Conservation (phyloP, 164 flowering plant species). For the Vitis cinerea region DNA sequence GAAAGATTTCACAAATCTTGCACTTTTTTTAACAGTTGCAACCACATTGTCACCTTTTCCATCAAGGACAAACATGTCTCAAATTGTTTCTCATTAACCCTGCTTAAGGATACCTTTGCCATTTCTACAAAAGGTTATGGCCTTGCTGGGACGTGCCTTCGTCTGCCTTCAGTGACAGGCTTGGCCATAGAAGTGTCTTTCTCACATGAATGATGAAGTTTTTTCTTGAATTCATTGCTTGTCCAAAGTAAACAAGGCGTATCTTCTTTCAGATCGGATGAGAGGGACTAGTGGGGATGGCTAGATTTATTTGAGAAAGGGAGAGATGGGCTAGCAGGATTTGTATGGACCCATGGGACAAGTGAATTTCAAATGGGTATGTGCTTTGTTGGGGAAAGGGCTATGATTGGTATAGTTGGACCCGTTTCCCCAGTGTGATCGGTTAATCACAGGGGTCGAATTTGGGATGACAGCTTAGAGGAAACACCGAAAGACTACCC, state of each 20-base stretch:
- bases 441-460: background rate
- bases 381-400: slow-evolving; percentile 13
- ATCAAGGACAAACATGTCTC: slow-evolving; percentile 20
- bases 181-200: slow-evolving; percentile 8
- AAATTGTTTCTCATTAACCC: slow-evolving; percentile 5
- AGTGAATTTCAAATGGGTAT: slow-evolving; percentile 23
- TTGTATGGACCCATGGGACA: slow-evolving; percentile 26
- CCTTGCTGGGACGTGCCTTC: slow-evolving; percentile 3
- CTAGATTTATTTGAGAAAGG: slow-evolving; percentile 19
- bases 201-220: slow-evolving; percentile 12
- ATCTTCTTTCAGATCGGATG: slow-evolving; percentile 42
- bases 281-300: slow-evolving; percentile 27
- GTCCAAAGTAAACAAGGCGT: slow-evolving; percentile 33
- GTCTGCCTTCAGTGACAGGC: slow-evolving; percentile 7
- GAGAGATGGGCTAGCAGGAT: slow-evolving; percentile 11
- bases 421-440: slow-evolving; percentile 1
- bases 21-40: slow-evolving; percentile 48
- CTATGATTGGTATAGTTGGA: slow-evolving; percentile 19
- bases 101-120: slow-evolving; percentile 25
- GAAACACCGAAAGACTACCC: slow-evolving; percentile 7
- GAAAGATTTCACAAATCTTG: slow-evolving; percentile 53
- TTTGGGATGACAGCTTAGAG: slow-evolving; percentile 18
- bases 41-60: slow-evolving; percentile 38
- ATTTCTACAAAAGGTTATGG: slow-evolving; percentile 17
- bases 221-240: slow-evolving; percentile 22